These are phyloP conservation scores for Saccharomycopsis lassenensis DNA, from an alignment of 805 yeast species.

Conservation along the genomic window DNA sequence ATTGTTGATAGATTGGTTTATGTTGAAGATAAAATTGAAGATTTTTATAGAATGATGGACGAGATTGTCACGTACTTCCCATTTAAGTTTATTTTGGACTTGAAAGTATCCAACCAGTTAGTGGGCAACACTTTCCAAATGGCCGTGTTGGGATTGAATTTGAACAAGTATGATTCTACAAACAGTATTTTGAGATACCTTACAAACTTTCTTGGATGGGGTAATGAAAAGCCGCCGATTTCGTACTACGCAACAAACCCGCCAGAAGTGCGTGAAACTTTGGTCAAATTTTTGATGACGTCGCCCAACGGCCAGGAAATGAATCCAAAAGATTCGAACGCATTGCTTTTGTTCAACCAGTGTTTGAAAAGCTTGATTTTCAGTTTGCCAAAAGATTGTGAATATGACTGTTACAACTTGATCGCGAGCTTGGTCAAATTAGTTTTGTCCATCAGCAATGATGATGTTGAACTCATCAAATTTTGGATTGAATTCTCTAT, in stretches of 20 bases:
- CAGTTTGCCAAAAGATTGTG: conserved; percentile 58
- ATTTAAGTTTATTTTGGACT: conserved; percentile 23
- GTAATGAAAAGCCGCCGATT: conserved; percentile 68
- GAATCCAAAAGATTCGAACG: conserved; percentile 18
- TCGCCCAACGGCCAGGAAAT: conserved; percentile 15
- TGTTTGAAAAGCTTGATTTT: conserved; percentile 59
- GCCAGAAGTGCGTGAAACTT: conserved; percentile 38
- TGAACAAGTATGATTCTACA: conserved; percentile 64
- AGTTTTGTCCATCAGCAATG: conserved; percentile 34
- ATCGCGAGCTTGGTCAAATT: conserved; percentile 51
- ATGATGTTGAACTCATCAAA: conserved; percentile 26
- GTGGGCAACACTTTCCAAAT: conserved; percentile 46
- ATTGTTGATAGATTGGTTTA: conserved; percentile 20
- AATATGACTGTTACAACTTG: conserved; percentile 66
- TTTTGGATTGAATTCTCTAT: conserved; percentile 56
- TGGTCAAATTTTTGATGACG: conserved; percentile 38
- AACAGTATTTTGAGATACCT: conserved; percentile 61
- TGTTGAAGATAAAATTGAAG: conserved; percentile 63
- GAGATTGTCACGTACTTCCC: conserved; percentile 69
- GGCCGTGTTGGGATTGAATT: conserved; percentile 40
- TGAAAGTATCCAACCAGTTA: conserved; percentile 25
- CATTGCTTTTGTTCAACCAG: conserved; percentile 31
- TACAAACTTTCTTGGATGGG: conserved; percentile 80
- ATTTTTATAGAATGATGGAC: conserved; percentile 69
- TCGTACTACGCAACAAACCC: conserved; percentile 51